phyloP scores from a whole-genome alignment of 306 rosid species.

The Styphnolobium japonicum region DNA sequence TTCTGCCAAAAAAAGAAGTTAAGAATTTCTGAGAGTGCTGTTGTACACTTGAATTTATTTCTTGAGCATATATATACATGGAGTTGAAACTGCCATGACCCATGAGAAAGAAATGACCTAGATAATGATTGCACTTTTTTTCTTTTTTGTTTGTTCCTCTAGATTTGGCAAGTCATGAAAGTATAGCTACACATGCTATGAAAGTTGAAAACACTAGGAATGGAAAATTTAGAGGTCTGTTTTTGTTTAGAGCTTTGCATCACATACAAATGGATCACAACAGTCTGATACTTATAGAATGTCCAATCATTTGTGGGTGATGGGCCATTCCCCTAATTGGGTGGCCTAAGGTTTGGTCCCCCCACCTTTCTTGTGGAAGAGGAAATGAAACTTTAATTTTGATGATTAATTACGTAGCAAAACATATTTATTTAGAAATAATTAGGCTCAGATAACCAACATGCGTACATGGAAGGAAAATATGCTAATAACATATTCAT shows the following conservation, averaged over 20 bases:
- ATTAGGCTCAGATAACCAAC: background rate
- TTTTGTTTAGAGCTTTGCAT: slow-evolving; percentile 2
- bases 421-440: background rate
- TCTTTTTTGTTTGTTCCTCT: background rate
- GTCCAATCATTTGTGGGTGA: background rate
- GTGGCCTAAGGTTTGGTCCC: slow-evolving; percentile 42
- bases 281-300: background rate
- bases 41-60: background rate
- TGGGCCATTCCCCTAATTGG: slow-evolving; percentile 27
- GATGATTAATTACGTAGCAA: background rate
- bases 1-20: background rate
- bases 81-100: background rate
- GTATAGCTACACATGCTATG: background rate
- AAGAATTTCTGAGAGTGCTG: background rate
- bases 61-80: background rate
- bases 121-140: background rate
- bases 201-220: background rate
- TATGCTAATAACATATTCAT: background rate
- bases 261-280: slow-evolving; percentile 5
- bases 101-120: background rate
- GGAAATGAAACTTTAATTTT: slow-evolving; percentile 6
- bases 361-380: slow-evolving; percentile 10
- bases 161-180: background rate
- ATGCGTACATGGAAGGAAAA: background rate
- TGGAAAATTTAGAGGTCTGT: slow-evolving; percentile 13